A percentile compares a stretch with the other conserved stretches of the same genome.
These are phyloP conservation scores for Phytophthora pisi DNA, from an alignment of 352 stramenopile species.

Conservation along the genomic window DNA sequence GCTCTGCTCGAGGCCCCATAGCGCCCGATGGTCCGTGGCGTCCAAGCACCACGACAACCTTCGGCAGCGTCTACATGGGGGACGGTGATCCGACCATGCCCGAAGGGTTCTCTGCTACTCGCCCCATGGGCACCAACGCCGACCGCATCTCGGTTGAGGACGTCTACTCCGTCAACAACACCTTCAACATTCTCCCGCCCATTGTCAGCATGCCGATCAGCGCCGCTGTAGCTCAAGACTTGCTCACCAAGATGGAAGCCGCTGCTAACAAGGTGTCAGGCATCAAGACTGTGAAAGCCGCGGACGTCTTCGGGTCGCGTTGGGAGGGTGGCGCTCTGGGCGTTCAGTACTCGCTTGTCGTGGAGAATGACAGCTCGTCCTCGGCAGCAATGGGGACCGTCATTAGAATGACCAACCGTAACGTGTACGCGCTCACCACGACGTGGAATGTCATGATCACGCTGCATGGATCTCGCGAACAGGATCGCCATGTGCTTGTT, in stretches of 20 bases:
- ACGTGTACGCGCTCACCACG: slow-evolving; percentile 77
- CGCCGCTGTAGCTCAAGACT: slow-evolving; percentile 52
- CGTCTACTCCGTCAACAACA: slow-evolving; percentile 83
- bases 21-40: slow-evolving; percentile 79
- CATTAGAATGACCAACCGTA: slow-evolving; percentile 60
- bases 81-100: slow-evolving; percentile 83
- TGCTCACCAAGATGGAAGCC: slow-evolving; percentile 43
- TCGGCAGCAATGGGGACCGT: slow-evolving; percentile 27
- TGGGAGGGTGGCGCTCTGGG: slow-evolving; percentile 43
- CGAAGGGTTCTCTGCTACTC: slow-evolving; percentile 62
- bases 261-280: slow-evolving; percentile 15
- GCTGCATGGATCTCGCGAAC: slow-evolving; percentile 67
- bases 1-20: slow-evolving; percentile 48
- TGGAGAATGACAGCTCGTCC: slow-evolving; percentile 31
- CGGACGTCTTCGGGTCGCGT: slow-evolving; percentile 47
- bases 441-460: slow-evolving; percentile 85
- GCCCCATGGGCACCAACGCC: slow-evolving; percentile 30
- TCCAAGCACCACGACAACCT: slow-evolving; percentile 53
- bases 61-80: slow-evolving; percentile 85
- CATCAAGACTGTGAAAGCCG: slow-evolving; percentile 32
- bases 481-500: slow-evolving; percentile 81
- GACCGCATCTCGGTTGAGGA: slow-evolving; percentile 80
- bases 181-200: slow-evolving; percentile 77
- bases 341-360: slow-evolving; percentile 36
- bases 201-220: slow-evolving; percentile 81